Conservation (phyloP, 257 asterid species). For the Solanum ossicruentum region DNA sequence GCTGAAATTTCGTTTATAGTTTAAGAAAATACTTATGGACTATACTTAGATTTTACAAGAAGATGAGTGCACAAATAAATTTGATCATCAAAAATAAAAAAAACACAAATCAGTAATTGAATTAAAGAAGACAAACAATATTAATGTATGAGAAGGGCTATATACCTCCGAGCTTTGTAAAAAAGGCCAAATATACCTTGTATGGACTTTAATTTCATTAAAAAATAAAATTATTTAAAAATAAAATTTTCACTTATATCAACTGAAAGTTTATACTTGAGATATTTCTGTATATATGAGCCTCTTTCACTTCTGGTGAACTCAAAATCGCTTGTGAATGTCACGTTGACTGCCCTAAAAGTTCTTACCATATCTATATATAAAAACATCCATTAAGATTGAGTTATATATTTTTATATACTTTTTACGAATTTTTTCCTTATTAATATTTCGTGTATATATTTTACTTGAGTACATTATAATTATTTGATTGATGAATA, state of each 20-base stretch:
- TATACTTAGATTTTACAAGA: not conserved
- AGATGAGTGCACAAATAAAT: not conserved
- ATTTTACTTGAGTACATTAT: not conserved
- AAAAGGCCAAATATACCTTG: not conserved
- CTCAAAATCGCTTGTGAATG: slow-evolving; percentile 42
- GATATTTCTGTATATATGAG: not conserved
- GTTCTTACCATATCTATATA: not conserved
- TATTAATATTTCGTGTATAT: not conserved
- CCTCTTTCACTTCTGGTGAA: slow-evolving; percentile 17
- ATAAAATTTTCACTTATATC: not conserved
- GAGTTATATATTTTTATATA: too few species aligned
- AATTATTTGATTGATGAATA: not conserved
- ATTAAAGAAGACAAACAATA: not conserved
- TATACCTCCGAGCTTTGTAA: too few species aligned
- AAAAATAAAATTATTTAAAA: not conserved
- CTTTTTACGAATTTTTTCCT: too few species aligned
- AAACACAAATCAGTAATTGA: not conserved
- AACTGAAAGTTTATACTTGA: too few species aligned
- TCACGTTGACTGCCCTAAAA: slow-evolving; percentile 32
- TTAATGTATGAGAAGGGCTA: not conserved
- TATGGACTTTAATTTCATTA: not conserved
- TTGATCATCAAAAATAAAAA: not conserved
- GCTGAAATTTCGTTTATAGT: too few species aligned
- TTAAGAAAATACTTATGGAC: too few species aligned
- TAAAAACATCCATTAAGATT: too few species aligned